Conservation (phyloP, 768 basidiomycete genomes). For the Russula sp. region DNA sequence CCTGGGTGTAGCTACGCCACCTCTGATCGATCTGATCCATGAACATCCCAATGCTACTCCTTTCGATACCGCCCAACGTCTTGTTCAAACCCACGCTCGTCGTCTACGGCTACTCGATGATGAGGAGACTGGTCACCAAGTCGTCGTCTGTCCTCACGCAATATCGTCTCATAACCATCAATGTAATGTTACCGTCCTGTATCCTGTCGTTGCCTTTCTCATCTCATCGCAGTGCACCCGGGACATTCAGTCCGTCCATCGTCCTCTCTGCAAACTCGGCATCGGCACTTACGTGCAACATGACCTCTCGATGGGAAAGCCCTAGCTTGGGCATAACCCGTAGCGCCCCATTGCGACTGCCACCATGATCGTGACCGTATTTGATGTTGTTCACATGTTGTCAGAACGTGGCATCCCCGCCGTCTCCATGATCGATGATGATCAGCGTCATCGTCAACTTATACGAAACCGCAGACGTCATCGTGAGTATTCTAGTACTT, state of each 20-base stretch:
- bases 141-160: constrained; percentile 95
- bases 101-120: constrained; percentile 90
- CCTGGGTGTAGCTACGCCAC: constrained; percentile 88
- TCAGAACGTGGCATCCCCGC: too few species aligned
- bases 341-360: constrained; percentile 93
- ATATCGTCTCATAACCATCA: constrained; percentile 95
- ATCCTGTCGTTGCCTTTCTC: constrained; percentile 10
- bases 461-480: too few species aligned
- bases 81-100: constrained; percentile 94
- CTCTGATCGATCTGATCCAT: constrained; percentile 75
- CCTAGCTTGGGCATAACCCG: constrained; percentile 57
- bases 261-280: constrained; percentile 76
- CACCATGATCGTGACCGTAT: constrained; percentile 85
- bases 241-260: too few species aligned
- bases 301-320: constrained; percentile 48
- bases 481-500: too few species aligned
- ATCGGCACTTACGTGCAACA: constrained; percentile 85
- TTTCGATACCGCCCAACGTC: constrained; percentile 82
- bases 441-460: too few species aligned
- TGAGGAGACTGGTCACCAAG: constrained; percentile 93
- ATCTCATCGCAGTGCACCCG: constrained; percentile 62
- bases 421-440: too few species aligned
- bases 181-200: constrained; percentile 53
- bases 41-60: constrained; percentile 87
- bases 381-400: constrained; percentile 40